These are phyloP conservation scores for Kuraishia borneana DNA, from an alignment of 805 yeast species.

Conservation along the genomic window DNA sequence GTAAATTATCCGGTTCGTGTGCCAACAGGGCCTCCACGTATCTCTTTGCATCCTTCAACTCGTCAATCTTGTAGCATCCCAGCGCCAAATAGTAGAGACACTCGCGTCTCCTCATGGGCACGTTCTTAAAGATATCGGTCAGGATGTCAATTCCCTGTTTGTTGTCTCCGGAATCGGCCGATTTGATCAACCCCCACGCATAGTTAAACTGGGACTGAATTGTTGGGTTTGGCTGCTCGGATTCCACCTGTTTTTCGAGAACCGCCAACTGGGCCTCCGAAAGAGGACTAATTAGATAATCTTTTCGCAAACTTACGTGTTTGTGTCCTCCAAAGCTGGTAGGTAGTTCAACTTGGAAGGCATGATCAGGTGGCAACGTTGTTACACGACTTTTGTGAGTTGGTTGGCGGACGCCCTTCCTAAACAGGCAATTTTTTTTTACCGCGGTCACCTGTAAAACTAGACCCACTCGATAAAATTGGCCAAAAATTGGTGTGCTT, in stretches of 20 bases:
- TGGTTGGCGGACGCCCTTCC: no score
- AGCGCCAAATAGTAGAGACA: constrained; percentile 78
- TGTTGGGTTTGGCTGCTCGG: constrained; percentile 72
- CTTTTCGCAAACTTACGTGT: constrained; percentile 11
- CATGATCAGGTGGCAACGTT: constrained; percentile 2
- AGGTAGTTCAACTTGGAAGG: constrained; percentile 12
- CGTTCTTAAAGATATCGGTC: constrained; percentile 58
- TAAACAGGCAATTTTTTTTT: no score
- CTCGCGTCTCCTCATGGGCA: constrained; percentile 79
- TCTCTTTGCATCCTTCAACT: constrained; percentile 73
- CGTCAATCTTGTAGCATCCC: constrained; percentile 84
- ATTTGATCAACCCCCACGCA: constrained; percentile 92
- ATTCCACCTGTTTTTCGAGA: constrained; percentile 62
- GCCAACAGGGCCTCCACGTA: constrained; percentile 69
- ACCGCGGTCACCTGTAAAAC: no score
- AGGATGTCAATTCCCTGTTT: constrained; percentile 71
- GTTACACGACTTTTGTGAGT: no score
- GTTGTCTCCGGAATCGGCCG: constrained; percentile 50
- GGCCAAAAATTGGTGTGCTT: no score
- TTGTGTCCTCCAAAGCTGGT: constrained; percentile 21
- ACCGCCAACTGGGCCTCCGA: constrained; percentile 67
- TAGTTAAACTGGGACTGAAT: constrained; percentile 85
- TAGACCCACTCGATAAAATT: no score
- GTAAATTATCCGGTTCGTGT: constrained; percentile 78
- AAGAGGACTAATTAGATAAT: constrained; percentile 30